Evolutionary conservation across 768 basidiomycete species (phyloP).

Genomic region (Thelephora ganbajun): DNA sequence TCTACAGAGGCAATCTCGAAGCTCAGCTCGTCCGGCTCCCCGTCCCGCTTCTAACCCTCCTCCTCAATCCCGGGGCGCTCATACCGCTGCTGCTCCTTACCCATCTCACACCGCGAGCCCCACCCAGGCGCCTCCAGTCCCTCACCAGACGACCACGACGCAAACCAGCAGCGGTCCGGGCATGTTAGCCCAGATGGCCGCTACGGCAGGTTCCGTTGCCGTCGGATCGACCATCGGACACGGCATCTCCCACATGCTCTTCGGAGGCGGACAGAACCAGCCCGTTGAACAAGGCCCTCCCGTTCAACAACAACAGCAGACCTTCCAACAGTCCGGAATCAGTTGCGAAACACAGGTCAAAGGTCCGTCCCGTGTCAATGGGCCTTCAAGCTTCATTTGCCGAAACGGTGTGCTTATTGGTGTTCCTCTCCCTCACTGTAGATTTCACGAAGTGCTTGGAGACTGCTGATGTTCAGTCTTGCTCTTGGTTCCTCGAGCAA

Average conservation of each 20-base stretch:
- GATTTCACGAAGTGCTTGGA: slow-evolving; percentile 82
- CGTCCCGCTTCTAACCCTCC: slow-evolving; percentile 32
- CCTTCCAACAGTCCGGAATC: slow-evolving; percentile 33
- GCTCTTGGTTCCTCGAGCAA: slow-evolving; percentile 80
- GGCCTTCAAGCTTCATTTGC: neutral
- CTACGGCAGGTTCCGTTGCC: slow-evolving; percentile 83
- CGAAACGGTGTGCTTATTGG: neutral
- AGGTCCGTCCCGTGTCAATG: slow-evolving; percentile 30
- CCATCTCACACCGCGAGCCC: slow-evolving; percentile 20
- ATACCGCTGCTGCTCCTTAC: slow-evolving; percentile 32
- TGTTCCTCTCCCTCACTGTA: slow-evolving; percentile 13
- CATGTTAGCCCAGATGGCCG: slow-evolving; percentile 74
- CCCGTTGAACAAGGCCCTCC: slow-evolving; percentile 36
- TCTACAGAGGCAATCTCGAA: slow-evolving; percentile 53
- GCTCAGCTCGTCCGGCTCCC: slow-evolving; percentile 50
- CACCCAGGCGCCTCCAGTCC: slow-evolving; percentile 22
- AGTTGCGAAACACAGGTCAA: slow-evolving; percentile 74
- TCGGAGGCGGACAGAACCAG: slow-evolving; percentile 48
- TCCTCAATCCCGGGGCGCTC: slow-evolving; percentile 30
- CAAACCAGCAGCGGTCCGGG: slow-evolving; percentile 38
- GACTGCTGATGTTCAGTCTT: slow-evolving; percentile 64
- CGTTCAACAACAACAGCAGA: slow-evolving; percentile 27
- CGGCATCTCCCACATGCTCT: slow-evolving; percentile 82
- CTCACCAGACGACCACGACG: slow-evolving; percentile 20
- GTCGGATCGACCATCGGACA: slow-evolving; percentile 82